phyloP scores from a whole-genome alignment of 192 early-diverging fungal genomes.

The Backusella australiensis region DNA sequence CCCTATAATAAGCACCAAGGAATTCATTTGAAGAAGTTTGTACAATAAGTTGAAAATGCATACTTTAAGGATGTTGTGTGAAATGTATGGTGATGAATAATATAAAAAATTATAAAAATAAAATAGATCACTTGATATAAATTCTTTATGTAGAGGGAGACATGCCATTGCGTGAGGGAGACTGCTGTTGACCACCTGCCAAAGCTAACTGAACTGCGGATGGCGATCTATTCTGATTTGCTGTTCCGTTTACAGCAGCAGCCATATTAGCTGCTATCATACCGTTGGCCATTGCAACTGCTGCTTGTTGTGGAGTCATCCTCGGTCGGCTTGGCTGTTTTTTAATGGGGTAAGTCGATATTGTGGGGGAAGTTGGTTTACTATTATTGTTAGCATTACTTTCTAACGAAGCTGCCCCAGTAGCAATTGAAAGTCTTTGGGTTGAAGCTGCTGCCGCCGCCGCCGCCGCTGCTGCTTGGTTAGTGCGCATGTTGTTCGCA shows the following conservation, averaged over 20 bases:
- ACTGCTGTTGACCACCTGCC: conserved; percentile 24
- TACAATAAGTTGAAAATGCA: not conserved
- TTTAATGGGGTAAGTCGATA: conserved; percentile 11
- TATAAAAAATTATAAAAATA: not conserved
- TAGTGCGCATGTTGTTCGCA: not conserved
- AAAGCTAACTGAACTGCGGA: conserved; percentile 23
- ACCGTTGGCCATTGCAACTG: conserved; percentile 31
- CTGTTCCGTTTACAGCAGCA: conserved; percentile 22
- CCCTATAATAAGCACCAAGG: not conserved
- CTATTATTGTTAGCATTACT: not conserved
- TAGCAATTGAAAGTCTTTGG: conserved; percentile 8
- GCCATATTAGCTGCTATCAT: conserved; percentile 35
- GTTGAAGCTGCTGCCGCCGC: conserved; percentile 3
- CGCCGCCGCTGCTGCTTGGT: not conserved
- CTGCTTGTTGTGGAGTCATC: conserved; percentile 31
- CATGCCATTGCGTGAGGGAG: conserved; percentile 12
- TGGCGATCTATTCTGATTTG: conserved; percentile 16
- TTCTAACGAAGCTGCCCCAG: not conserved
- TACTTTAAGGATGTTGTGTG: not conserved
- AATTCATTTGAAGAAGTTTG: not conserved
- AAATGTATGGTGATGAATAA: not conserved
- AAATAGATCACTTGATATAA: not conserved
- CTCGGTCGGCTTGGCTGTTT: conserved; percentile 20
- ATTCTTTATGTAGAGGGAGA: not conserved
- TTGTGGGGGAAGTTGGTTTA: not conserved